Percentiles rank a stretch among this genome's conserved stretches.
Conservation (phyloP, 2,329 filamentous ascomycete species). For the Beauveria bassiana region DNA sequence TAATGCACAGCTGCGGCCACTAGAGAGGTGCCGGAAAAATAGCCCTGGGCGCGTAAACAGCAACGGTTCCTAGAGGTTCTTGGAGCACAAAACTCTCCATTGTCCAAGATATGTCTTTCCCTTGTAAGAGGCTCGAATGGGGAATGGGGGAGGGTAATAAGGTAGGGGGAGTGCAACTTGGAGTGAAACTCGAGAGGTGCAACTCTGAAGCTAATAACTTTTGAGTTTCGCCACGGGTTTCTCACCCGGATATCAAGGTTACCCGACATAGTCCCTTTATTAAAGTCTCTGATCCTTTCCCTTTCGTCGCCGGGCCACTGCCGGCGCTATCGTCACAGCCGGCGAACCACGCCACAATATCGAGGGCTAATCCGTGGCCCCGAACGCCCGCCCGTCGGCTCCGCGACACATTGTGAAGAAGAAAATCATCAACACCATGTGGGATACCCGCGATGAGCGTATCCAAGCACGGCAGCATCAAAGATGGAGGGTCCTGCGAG, state of each 20-base stretch:
- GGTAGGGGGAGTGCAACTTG: not conserved
- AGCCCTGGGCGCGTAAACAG: not conserved
- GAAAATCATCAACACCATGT: not conserved
- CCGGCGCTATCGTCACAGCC: not conserved
- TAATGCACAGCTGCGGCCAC: no score
- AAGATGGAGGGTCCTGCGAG: not conserved
- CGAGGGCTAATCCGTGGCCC: not conserved
- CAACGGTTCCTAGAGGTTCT: not conserved
- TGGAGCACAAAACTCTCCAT: not conserved
- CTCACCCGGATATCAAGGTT: not conserved
- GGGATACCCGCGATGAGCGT: not conserved
- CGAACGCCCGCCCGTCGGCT: not conserved
- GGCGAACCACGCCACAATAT: conserved; percentile 5
- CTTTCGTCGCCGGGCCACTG: not conserved
- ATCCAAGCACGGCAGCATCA: not conserved
- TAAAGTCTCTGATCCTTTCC: not conserved
- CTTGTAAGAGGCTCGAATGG: not conserved
- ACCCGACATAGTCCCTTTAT: no score
- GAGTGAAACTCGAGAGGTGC: not conserved
- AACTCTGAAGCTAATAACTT: not conserved
- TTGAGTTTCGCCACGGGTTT: not conserved
- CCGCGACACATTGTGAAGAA: not conserved
- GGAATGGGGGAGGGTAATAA: not conserved
- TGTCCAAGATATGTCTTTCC: not conserved
- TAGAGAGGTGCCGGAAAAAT: not conserved